Evolutionary conservation across 2,329 filamentous ascomycete species (phyloP), one percentile per base, ranked within the genome.

Genomic region (Fusarium mundagurra): DNA sequence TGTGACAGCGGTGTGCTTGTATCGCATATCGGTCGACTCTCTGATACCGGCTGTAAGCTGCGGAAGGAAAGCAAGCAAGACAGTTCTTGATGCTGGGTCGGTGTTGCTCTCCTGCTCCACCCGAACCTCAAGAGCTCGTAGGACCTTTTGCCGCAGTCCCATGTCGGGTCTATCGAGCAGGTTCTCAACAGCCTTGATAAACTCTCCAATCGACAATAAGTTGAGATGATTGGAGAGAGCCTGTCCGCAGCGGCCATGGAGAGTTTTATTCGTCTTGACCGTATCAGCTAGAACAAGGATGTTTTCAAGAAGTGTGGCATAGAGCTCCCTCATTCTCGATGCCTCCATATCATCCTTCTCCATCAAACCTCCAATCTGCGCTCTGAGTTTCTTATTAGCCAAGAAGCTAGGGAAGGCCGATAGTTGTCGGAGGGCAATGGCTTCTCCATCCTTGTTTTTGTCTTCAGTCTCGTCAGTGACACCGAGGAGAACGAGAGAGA

Each of bases 101-200:
- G 90, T 90, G 72, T 92, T 91, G 76, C 89, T 91, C 74, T 93
- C 93, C 71, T 91, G 88, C 62, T 93, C 91, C 41, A 98, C 92
- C 47, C 96, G 93, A 61, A 91, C 86, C 79, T 97, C 94, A 27
- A 99, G 88, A 4, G 96, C 93, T 67, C 89, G 92, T 70, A 96
- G 89, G 55, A 95, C 94, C 83, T 94, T 95, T 74, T 93, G 91
- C 4, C 93, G 93, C 58, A 96, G 86, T 55, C 93, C 90, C 75
- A 94, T 88, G 73, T 94, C 92, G 11, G 93, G 91, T 55, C 92
- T 90, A 74, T 93, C 90, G 41, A 98, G 90, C 36, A 99, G 87
- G 34, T 91, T 90, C 80, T 97, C 94, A 45, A 97, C 92, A 16
- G 95, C 93, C 81, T 94, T 94, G 81, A 98, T 91, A 82, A 98